Percentiles rank a stretch among this genome's conserved stretches.
Conservation (phyloP, 225 moss, liverwort and hornwort genomes). For the Bryoerythrophyllum caledonicum region DNA sequence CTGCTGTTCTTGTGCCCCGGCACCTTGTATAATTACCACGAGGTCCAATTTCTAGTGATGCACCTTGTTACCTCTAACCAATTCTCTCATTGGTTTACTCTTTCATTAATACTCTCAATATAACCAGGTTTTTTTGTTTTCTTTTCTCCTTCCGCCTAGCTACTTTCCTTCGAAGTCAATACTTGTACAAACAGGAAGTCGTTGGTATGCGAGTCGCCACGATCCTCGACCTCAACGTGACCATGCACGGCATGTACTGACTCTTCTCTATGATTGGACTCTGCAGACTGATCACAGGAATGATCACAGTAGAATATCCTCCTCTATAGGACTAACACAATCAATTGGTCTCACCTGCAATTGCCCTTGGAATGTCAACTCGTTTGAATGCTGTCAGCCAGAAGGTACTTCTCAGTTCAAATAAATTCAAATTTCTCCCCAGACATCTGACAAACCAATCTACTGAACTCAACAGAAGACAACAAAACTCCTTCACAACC, state of each 20-base stretch:
- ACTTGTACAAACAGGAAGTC: neutral
- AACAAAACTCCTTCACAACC: no score
- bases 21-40: constrained; percentile 29
- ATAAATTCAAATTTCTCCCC: constrained; percentile 10
- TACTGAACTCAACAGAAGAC: neutral
- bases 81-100: constrained; percentile 11
- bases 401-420: neutral
- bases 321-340: neutral
- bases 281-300: neutral
- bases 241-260: neutral
- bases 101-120: constrained; percentile 3
- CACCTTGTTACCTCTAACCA: neutral
- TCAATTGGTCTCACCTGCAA: constrained; percentile 6
- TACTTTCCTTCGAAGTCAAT: neutral
- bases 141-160: neutral
- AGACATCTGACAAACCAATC: constrained; percentile 6
- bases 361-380: constrained; percentile 20
- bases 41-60: constrained; percentile 8
- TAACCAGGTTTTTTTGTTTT: no score
- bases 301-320: constrained; percentile 20
- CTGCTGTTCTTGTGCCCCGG: constrained; percentile 18
- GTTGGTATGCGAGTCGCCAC: neutral
- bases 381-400: neutral
- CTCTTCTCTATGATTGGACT: constrained; percentile 1
- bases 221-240: neutral